Base-by-base conservation (phyloP, 331 rosid species). In the Prunus yedoensis region DNA sequence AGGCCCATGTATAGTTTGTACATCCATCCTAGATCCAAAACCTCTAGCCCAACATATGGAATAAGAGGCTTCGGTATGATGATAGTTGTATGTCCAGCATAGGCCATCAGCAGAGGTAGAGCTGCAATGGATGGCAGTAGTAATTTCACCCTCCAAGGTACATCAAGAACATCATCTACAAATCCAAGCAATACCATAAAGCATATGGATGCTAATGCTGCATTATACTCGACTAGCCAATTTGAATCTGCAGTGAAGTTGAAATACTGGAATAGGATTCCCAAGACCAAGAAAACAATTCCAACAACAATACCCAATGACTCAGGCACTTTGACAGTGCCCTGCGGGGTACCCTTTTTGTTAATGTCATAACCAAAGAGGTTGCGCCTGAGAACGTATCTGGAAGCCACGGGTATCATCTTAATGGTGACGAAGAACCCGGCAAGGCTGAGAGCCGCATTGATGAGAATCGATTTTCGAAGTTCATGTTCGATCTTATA, bases 141-240 rank as follows among this genome's bases (percentile, higher is more conserved):
- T 72, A 95, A 52, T 83, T 95, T 95, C 99, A 94, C 97, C 83
- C 99, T 92, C 97, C 99, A 94, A 16, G 99, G 97, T 59, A 92
- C 82, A 88, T 94, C 99, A 56, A 94, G 93, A 72, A 94, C 99
- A 85, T 94, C 99, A 30, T 94, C 99, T 0, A 94, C 97, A 76
- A 94, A 94, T 76, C 99, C 99, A 81, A 94, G 97, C 82, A 94
- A 84, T 79, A 86, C 79, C 99, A 92, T 94, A 80, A 94, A 92
- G 87, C 97, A 90, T 72, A 94, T 83, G 85, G 96, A 88, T 63
- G 92, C 92, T 80, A 94, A 88, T 45, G 97, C 99, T 8, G 96
- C 97, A 79, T 94, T 90, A 91, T 94, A 94, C 85, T 94, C 96
- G 49, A 94, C 99, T 75, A 94, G 97, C 97, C 99, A 94, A 78